Conservation (phyloP, 2,329 filamentous ascomycete species). For the Byssochlamys sp. region DNA sequence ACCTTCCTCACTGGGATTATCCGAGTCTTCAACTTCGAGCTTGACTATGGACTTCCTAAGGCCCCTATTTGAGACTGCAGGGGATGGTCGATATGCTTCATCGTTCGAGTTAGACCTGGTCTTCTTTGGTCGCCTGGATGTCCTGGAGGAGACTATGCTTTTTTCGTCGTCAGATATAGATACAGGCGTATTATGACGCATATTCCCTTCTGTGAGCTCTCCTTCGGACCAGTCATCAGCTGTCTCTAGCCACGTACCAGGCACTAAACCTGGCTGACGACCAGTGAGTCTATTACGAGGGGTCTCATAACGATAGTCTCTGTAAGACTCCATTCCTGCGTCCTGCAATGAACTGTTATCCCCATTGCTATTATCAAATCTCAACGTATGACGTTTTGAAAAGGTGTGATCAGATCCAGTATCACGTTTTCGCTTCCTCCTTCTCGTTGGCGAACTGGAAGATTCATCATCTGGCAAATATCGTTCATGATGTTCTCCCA, state of each 20-base stretch:
- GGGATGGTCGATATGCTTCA: conserved; percentile 4
- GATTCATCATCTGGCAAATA: neutral
- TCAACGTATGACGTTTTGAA: neutral
- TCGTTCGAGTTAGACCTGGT: neutral
- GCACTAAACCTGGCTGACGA: neutral
- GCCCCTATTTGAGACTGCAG: conserved; percentile 6
- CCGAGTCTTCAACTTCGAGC: conserved; percentile 8
- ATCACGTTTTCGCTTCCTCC: neutral
- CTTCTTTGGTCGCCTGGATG: neutral
- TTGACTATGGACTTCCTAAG: conserved; percentile 3
- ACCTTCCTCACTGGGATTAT: conserved; percentile 9
- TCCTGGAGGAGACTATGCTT: neutral
- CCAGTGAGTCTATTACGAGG: neutral
- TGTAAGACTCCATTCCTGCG: neutral
- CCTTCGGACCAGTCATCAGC: neutral
- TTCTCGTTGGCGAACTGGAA: neutral
- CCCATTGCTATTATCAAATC: neutral
- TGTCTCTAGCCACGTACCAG: neutral
- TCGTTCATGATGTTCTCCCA: neutral
- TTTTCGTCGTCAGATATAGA: neutral
- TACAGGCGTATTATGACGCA: neutral
- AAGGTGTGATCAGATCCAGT: neutral
- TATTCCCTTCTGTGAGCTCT: neutral
- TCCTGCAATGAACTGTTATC: neutral
- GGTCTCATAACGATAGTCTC: neutral